phyloP scores from a whole-genome alignment of 768 basidiomycete genomes.

The Pulveroboletus sp. region DNA sequence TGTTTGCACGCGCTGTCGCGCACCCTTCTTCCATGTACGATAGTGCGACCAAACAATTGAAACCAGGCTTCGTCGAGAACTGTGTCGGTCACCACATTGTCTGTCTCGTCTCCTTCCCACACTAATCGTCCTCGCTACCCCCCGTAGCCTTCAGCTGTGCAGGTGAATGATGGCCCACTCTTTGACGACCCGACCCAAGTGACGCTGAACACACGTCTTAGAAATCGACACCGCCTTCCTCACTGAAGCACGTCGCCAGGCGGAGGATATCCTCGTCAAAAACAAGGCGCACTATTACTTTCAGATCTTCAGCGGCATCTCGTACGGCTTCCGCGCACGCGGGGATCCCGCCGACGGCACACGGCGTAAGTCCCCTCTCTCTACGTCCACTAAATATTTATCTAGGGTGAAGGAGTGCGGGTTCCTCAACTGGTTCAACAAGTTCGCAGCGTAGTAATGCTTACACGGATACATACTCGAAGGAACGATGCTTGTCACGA shows the following conservation, averaged over 20 bases:
- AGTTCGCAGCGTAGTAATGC: slow-evolving; percentile 39
- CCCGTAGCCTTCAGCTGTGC: slow-evolving; percentile 55
- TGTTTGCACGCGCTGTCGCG: slow-evolving; percentile 46
- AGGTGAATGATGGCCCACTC: no score
- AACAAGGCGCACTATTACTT: slow-evolving; percentile 50
- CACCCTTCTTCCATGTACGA: slow-evolving; percentile 41
- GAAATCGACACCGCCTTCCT: slow-evolving; percentile 55
- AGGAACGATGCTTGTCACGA: no score
- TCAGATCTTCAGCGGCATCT: slow-evolving; percentile 49
- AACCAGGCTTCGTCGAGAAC: slow-evolving; percentile 44
- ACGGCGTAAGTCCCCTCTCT: slow-evolving; percentile 14
- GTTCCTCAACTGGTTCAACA: slow-evolving; percentile 48
- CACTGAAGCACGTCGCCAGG: slow-evolving; percentile 43
- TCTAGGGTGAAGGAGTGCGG: slow-evolving; percentile 53
- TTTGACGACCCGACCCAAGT: no score
- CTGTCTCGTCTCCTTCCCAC: neutral
- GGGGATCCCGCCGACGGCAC: slow-evolving; percentile 26
- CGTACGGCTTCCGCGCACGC: slow-evolving; percentile 36
- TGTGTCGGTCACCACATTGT: slow-evolving; percentile 40
- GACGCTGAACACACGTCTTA: slow-evolving; percentile 15
- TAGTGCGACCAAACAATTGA: slow-evolving; percentile 28
- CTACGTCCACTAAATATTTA: slow-evolving; percentile 32
- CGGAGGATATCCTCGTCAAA: slow-evolving; percentile 53
- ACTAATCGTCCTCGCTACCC: slow-evolving; percentile 31
- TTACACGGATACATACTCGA: no score